phyloP scores from a whole-genome alignment of 139 green algal species.

The Closterium sp. region DNA sequence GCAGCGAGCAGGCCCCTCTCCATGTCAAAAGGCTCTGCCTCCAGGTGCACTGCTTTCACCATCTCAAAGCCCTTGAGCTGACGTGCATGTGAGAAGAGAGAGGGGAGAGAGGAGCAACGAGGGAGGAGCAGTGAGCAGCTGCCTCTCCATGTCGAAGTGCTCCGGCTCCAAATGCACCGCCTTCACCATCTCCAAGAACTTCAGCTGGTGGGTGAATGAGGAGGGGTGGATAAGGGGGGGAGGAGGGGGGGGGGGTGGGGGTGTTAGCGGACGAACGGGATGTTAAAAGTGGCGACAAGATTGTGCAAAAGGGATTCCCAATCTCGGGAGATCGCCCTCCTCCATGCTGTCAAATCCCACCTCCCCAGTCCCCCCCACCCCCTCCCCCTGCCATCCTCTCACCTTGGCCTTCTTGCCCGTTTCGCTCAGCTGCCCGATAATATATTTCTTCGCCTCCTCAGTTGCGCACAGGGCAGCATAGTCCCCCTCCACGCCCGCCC shows the following conservation, averaged over 20 bases:
- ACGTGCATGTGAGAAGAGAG: no score
- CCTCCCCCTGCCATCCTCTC: not conserved
- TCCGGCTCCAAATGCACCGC: no score
- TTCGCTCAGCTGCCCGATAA: conserved; percentile 57
- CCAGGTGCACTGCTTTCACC: not conserved
- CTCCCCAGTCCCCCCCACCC: not conserved
- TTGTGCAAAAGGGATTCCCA: no score
- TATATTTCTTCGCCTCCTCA: conserved; percentile 53
- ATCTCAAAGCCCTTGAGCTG: not conserved
- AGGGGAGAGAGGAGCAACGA: no score
- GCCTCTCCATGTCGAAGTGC: conserved; percentile 36
- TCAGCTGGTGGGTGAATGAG: no score
- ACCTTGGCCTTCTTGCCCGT: conserved; percentile 83
- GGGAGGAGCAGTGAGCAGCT: conserved; percentile 68
- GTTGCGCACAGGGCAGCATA: conserved; percentile 30
- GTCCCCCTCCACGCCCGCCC: conserved; percentile 26
- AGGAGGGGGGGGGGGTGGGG: no score
- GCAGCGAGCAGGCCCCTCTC: conserved; percentile 76
- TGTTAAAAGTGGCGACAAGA: conserved; percentile 57
- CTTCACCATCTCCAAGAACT: no score
- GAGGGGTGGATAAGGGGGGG: no score
- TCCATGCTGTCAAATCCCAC: no score
- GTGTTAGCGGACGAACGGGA: conserved; percentile 58
- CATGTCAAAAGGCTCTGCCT: conserved; percentile 60
- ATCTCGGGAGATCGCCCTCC: no score